Conservation (phyloP, 192 early-diverging fungal species). For the Gaertneriomyces sp. region DNA sequence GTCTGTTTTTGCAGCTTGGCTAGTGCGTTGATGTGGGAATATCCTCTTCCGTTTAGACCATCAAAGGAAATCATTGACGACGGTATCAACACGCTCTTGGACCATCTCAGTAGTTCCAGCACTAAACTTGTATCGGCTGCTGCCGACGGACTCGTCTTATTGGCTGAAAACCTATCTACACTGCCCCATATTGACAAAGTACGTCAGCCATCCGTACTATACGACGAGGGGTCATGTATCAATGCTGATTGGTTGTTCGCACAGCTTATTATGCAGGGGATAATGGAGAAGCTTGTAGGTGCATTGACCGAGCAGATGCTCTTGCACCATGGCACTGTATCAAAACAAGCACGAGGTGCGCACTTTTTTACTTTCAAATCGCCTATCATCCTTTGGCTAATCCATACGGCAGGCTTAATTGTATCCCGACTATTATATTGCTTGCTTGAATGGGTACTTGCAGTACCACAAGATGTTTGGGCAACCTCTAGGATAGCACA, state of each 20-base stretch:
- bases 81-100: constrained; percentile 58
- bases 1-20: background rate
- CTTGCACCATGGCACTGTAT: constrained; percentile 36
- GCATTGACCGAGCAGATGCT: constrained; percentile 67
- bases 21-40: too few species aligned
- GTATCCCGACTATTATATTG: constrained; percentile 67
- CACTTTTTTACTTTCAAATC: background rate
- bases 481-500: constrained; percentile 59
- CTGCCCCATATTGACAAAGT: constrained; percentile 54
- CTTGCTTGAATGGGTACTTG: constrained; percentile 75
- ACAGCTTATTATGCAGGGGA: constrained; percentile 38
- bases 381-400: constrained; percentile 17
- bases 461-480: constrained; percentile 55
- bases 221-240: background rate
- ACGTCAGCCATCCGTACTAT: background rate
- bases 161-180: constrained; percentile 55
- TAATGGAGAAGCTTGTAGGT: constrained; percentile 64
- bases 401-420: constrained; percentile 40
- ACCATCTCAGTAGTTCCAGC: constrained; percentile 63
- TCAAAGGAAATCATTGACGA: constrained; percentile 48
- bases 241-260: background rate
- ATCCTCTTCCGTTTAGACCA: constrained; percentile 11
- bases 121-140: constrained; percentile 59
- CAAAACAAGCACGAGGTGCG: constrained; percentile 39
- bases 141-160: constrained; percentile 58